These are phyloP conservation scores for Pythium grandisporangium DNA, from an alignment of 352 stramenopile species.

Conservation along the genomic window DNA sequence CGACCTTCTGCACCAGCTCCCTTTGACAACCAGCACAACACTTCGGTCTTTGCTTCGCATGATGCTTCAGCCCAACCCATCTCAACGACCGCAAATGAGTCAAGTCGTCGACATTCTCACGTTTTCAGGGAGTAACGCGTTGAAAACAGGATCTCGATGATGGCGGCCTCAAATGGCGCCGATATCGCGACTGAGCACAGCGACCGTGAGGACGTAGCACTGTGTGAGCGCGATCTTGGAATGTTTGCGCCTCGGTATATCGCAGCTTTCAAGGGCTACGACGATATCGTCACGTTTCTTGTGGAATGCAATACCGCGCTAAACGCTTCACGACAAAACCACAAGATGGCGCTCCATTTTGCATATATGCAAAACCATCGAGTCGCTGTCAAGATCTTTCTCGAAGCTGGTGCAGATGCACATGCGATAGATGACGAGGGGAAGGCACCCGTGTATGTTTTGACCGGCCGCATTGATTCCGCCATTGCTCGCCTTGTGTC, in stretches of 20 bases:
- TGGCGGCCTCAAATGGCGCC: conserved; percentile 64
- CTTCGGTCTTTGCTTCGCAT: conserved; percentile 52
- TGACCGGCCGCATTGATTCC: conserved; percentile 29
- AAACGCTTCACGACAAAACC: conserved; percentile 46
- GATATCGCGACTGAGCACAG: conserved; percentile 81
- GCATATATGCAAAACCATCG: conserved; percentile 52
- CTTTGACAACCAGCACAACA: conserved; percentile 25
- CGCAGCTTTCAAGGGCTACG: conserved; percentile 62
- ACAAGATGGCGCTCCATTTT: conserved; percentile 69
- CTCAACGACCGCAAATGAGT: conserved; percentile 41
- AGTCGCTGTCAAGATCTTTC: conserved; percentile 49
- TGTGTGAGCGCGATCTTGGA: conserved; percentile 42
- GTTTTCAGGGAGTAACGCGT: conserved; percentile 15
- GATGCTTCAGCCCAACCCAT: conserved; percentile 48
- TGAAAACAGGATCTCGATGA: background rate
- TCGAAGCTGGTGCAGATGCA: conserved; percentile 59
- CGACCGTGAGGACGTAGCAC: conserved; percentile 30
- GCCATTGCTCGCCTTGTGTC: too few relatives aligned
- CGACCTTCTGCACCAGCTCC: conserved; percentile 37
- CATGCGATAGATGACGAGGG: conserved; percentile 51
- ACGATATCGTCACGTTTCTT: conserved; percentile 62
- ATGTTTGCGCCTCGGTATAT: conserved; percentile 79
- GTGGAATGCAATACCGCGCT: conserved; percentile 79
- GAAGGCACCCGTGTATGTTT: conserved; percentile 58
- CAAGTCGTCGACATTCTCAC: conserved; percentile 50